Base-by-base conservation (phyloP, 768 basidiomycete genomes). In the Naganishia friedmannii region DNA sequence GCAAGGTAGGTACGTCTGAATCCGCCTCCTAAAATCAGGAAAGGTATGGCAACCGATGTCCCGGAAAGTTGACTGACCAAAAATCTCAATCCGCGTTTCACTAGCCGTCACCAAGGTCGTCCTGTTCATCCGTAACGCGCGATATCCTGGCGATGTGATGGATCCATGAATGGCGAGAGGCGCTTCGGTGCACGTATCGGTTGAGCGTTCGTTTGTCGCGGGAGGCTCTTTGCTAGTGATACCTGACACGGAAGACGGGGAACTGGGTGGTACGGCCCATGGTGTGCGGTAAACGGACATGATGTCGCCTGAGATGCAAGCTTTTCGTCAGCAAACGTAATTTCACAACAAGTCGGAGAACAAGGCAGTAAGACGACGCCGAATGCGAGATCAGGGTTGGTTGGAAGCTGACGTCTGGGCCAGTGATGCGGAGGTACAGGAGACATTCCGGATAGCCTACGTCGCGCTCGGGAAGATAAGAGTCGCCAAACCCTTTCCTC, bases 251-350 rank as follows among this genome's bases (percentile, higher is more conserved):
- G 48, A 8, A 51, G 48, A n/a, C 48, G n/a, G 2, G 7, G 48
- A 23, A 3, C 8, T 23, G 26, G 39, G 17, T 34, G 39, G 32
- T 8, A 34, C 60, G 28, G 39, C 39, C 60, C 39, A 42, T 1
- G 60, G 39, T 42, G 60, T 45, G 12, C 60, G 60, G 26, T 63
- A 46, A 9, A 63, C 42, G 26, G 21, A 26, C 60, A 63, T 63
- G 3, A 15, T 45, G 26, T 63, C 39, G 5, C 60, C 60, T 63
- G 34, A 7, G 0, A 7, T n/a, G 42, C 3, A 9, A 26, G 2
- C 46, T 42, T 46, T 51, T 1, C 13, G 19, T 51, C 48, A 51
- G 48, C 12, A 37, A 37, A 37, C n/a, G n/a, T n/a, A n/a, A n/a
- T n/a, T n/a, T n/a, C n/a, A n/a, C n/a, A n/a, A n/a, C n/a, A n/a